These are phyloP conservation scores for Colletotrichum sidae DNA, from an alignment of 2,329 filamentous ascomycete species.

Conservation along the genomic window DNA sequence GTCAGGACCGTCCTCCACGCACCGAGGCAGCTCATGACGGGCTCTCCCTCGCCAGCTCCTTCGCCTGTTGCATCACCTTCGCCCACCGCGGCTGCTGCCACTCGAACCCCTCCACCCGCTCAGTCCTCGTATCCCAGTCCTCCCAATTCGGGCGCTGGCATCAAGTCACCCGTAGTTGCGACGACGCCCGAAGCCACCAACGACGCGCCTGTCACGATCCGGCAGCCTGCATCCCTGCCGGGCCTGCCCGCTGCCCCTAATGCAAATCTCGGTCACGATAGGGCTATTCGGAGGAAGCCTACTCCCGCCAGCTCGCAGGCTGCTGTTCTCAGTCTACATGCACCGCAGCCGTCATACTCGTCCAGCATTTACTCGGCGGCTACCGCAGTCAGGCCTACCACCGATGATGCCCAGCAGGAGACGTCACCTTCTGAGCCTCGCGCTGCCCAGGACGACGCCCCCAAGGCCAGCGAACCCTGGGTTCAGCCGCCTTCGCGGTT, in stretches of 20 bases:
- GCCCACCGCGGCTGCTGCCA: constrained; percentile 10
- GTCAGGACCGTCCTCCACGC: constrained; percentile 46
- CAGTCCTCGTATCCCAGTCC: constrained; percentile 47
- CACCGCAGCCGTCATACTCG: constrained; percentile 42
- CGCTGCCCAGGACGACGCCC: constrained; percentile 5
- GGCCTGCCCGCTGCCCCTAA: constrained; percentile 33
- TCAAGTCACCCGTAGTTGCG: constrained; percentile 38
- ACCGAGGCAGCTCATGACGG: constrained; percentile 27
- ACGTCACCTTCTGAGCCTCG: constrained; percentile 1
- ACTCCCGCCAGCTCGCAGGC: constrained; percentile 45
- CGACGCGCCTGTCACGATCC: constrained; percentile 14
- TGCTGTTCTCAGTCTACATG: constrained; percentile 12
- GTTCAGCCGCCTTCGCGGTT: constrained; percentile 70
- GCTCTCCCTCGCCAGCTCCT: constrained; percentile 48
- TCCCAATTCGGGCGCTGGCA: constrained; percentile 43
- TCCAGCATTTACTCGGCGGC: constrained; percentile 47
- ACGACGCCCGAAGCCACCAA: constrained; percentile 33
- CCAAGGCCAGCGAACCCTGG: constrained; percentile 51
- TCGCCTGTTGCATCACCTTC: constrained; percentile 38
- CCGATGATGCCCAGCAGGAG: constrained; percentile 40
- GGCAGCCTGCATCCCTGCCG: constrained; percentile 30
- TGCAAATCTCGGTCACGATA: constrained; percentile 39
- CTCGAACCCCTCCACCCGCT: constrained; percentile 37
- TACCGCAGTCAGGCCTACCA: constrained; percentile 24
- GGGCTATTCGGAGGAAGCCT: constrained; percentile 60